Conservation (phyloP, 768 basidiomycete genomes). For the Termitomyces titanicus region DNA sequence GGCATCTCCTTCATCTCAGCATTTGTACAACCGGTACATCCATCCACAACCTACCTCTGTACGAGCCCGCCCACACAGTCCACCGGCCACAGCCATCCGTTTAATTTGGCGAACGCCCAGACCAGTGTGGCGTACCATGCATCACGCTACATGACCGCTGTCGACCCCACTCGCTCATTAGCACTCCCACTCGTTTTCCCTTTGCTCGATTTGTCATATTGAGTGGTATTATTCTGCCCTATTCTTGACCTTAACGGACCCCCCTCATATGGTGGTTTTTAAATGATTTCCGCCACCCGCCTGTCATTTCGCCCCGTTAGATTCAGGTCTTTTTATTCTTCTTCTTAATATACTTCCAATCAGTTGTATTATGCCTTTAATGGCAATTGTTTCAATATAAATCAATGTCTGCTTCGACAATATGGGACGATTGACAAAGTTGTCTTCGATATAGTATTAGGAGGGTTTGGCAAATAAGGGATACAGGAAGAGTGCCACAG, state of each 20-base stretch:
- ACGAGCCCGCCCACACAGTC: background rate
- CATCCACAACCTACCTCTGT: conserved; percentile 3
- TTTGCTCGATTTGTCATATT: conserved; percentile 18
- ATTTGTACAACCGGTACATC: conserved; percentile 11
- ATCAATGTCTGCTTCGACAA: background rate
- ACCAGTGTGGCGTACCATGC: background rate
- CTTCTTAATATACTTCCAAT: conserved; percentile 5
- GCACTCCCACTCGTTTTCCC: background rate
- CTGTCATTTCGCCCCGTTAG: background rate
- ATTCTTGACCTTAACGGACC: background rate
- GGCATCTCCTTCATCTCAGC: conserved; percentile 12
- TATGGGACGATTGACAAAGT: no score
- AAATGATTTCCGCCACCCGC: background rate
- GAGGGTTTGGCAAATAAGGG: no score
- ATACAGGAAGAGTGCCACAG: no score
- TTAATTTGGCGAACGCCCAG: background rate
- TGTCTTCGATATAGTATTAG: no score
- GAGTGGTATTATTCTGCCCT: background rate
- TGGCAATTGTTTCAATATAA: background rate
- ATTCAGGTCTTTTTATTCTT: background rate
- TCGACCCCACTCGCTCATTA: conserved; percentile 1
- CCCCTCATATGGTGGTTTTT: background rate
- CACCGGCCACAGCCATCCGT: background rate
- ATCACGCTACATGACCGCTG: conserved; percentile 1
- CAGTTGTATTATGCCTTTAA: conserved; percentile 7